phyloP scores from a whole-genome alignment of 306 rosid genomes.

The Prunus kanzakura region DNA sequence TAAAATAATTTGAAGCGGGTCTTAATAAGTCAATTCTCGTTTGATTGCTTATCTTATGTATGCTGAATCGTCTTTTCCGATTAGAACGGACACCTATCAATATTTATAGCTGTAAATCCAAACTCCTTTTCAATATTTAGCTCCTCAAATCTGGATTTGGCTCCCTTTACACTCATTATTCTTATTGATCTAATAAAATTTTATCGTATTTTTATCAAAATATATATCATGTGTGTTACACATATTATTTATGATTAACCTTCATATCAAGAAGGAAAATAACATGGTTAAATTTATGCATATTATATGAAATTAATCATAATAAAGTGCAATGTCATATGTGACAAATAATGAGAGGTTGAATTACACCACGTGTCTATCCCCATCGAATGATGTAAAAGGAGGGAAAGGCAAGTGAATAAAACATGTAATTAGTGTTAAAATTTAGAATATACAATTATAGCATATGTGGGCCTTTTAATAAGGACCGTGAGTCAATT shows the following conservation, averaged over 20 bases:
- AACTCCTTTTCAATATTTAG: background rate
- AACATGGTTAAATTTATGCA: too few species aligned
- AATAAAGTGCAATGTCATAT: too few species aligned
- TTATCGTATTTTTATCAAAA: too few species aligned
- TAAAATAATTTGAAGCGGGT: constrained; percentile 22
- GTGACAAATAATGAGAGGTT: too few species aligned
- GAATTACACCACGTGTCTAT: background rate
- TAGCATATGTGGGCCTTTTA: too few species aligned
- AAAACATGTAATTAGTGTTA: background rate
- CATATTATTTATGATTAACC: too few species aligned
- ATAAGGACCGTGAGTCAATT: too few species aligned
- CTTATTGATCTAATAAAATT: too few species aligned
- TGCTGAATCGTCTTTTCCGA: constrained; percentile 3
- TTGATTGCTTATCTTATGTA: constrained; percentile 5
- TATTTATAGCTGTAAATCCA: background rate
- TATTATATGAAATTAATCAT: too few species aligned
- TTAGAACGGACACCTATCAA: background rate
- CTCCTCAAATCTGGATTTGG: background rate
- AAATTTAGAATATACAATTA: background rate
- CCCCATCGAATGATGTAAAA: background rate
- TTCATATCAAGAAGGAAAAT: too few species aligned
- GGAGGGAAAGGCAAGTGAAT: background rate
- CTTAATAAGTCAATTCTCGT: constrained; percentile 10
- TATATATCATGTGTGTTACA: too few species aligned
- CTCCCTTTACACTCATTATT: too few species aligned